Conservation (phyloP, 805 yeast species). For the Metschnikowia dekortorum region DNA sequence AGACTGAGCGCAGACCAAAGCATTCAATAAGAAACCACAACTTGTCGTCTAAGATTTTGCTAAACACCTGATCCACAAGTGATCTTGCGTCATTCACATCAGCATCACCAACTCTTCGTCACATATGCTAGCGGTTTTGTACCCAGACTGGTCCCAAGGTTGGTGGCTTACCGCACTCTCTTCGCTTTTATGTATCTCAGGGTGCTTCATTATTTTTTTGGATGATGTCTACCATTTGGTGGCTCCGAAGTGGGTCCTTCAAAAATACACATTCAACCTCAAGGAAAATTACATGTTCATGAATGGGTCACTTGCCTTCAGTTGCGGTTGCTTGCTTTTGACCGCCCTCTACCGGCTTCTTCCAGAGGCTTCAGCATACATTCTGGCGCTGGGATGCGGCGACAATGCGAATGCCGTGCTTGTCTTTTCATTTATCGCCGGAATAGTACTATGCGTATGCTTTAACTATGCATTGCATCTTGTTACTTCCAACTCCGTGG, state of each 20-base stretch:
- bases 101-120: neutral
- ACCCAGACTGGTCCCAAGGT: constrained; percentile 38
- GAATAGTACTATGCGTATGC: constrained; percentile 54
- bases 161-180: constrained; percentile 65
- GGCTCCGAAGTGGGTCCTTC: constrained; percentile 40
- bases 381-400: constrained; percentile 24
- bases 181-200: constrained; percentile 65
- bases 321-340: constrained; percentile 77
- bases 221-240: constrained; percentile 49
- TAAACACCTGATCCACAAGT: neutral
- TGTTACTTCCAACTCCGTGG: constrained; percentile 73
- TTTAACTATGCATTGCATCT: constrained; percentile 68
- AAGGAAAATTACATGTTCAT: constrained; percentile 60
- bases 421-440: constrained; percentile 48
- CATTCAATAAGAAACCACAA: neutral
- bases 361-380: constrained; percentile 59
- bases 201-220: constrained; percentile 60
- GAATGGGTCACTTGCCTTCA: constrained; percentile 68
- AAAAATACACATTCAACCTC: constrained; percentile 45
- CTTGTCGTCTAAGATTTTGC: neutral
- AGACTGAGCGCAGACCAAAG: neutral
- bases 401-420: constrained; percentile 31
- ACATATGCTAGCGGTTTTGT: neutral
- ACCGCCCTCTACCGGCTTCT: constrained; percentile 73
- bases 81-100: neutral